Base-by-base conservation (phyloP, 108 stramenopile species). In the Heterococcus sp. region DNA sequence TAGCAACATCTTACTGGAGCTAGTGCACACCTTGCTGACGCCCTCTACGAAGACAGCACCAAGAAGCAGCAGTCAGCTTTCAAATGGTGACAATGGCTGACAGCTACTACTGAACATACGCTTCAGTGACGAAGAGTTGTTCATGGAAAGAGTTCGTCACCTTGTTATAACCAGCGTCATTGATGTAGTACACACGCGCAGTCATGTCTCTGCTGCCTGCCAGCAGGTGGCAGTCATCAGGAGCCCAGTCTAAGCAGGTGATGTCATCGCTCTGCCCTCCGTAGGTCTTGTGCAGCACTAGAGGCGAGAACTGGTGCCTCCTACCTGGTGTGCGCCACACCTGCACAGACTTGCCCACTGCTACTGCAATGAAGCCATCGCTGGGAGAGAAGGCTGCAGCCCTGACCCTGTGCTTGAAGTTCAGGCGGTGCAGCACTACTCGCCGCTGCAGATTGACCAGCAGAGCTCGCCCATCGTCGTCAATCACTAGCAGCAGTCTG, bases 341-440 rank as follows among this genome's bases (percentile, higher is more conserved):
- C 79, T 96, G 93, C 2, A 97, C 88, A 64, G 94, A 90, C 71
- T 90, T 93, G n/a, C 95, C 95, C 63, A 85, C 87, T 0, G 93
- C 92, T 29, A 97, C 93, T 33, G 96, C 97, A 65, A 99, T 87
- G 73, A 93, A 92, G 11, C 68, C 65, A 71, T 93, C 93, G 87
- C 92, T 85, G 3, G 97, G 97, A 65, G 90, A 91, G 85, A 99
- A 98, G 35, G 77, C 72, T n/a, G 93, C 83, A 8, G 83, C 89
- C 4, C 92, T 86, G 4, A 96, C 82, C 38, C 86, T 90, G 34
- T 88, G 69, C 87, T 94, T 95, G 88, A 99, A 95, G 71, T 89
- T 90, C 76, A 98, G 92, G 26, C 96, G 87, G 78, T 97, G 95
- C 67, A 99, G 69, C 14, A 97, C 92, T 4, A 96, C 90, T 0